Conservation (phyloP, 805 yeast genomes). For the Candida golubevii region DNA sequence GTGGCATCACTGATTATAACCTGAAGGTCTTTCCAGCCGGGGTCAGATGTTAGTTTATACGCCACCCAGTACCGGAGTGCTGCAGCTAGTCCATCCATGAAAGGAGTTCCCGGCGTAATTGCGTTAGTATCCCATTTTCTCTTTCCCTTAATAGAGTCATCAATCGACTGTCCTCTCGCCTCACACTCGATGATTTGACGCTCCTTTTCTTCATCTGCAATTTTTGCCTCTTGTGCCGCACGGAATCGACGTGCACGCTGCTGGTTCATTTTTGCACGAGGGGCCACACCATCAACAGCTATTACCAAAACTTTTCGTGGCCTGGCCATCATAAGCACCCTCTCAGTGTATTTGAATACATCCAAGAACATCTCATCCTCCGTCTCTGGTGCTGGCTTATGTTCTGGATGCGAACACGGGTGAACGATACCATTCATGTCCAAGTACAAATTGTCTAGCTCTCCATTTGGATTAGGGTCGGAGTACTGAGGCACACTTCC, state of each 20-base stretch:
- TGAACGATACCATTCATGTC: constrained; percentile 99
- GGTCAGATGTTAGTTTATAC: constrained; percentile 79
- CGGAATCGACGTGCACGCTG: constrained; percentile 92
- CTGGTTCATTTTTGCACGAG: constrained; percentile 96
- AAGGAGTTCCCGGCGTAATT: constrained; percentile 98
- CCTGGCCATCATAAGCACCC: constrained; percentile 89
- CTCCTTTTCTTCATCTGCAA: constrained; percentile 69
- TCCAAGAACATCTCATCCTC: constrained; percentile 97
- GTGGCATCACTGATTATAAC: constrained; percentile 92
- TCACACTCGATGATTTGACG: constrained; percentile 56
- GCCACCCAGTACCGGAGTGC: constrained; percentile 90
- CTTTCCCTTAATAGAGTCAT: constrained; percentile 66
- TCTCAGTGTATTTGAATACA: constrained; percentile 85
- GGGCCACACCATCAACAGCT: constrained; percentile 99
- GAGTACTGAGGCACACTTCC: constrained; percentile 42
- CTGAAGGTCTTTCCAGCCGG: constrained; percentile 89
- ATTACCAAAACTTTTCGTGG: constrained; percentile 90
- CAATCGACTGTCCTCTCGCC: constrained; percentile 68
- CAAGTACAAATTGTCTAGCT: constrained; percentile 84
- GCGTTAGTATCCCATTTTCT: constrained; percentile 93
- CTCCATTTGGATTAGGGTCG: constrained; percentile 91
- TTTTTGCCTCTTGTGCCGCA: constrained; percentile 82
- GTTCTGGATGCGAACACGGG: constrained; percentile 98
- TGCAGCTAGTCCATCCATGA: constrained; percentile 84
- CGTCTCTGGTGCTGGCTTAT: constrained; percentile 90